Evolutionary conservation across 306 rosid species (phyloP).

Genomic region (Adenanthera pavonina): DNA sequence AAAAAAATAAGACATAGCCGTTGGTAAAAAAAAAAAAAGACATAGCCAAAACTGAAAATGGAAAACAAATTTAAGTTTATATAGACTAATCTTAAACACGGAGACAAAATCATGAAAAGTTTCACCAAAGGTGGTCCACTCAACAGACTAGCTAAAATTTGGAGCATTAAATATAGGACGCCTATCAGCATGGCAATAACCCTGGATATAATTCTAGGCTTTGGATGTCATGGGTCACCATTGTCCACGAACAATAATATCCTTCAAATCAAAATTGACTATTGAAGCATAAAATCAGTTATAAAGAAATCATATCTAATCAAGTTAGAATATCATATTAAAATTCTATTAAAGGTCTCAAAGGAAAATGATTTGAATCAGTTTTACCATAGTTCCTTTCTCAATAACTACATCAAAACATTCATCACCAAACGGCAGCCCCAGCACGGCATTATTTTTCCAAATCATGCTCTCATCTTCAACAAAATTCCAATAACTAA

Average conservation of each 20-base stretch:
- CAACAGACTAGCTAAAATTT: conserved; percentile 88
- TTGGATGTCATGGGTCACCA: conserved; percentile 95
- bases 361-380: conserved; percentile 34
- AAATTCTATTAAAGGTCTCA: conserved; percentile 26
- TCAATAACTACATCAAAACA: conserved; percentile 89
- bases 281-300: background rate
- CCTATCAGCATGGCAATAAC: conserved; percentile 83
- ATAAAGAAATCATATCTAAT: conserved; percentile 11
- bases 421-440: conserved; percentile 80
- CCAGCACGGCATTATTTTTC: conserved; percentile 66
- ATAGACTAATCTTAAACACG: conserved; percentile 61
- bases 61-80: background rate
- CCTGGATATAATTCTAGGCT: conserved; percentile 66
- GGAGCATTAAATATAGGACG: conserved; percentile 77
- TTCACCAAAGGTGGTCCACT: conserved; percentile 87
- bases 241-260: conserved; percentile 89
- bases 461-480: too few species aligned
- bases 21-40: too few species aligned
- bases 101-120: conserved; percentile 89
- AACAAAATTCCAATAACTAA: too few species aligned
- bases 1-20: too few species aligned
- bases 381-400: conserved; percentile 94
- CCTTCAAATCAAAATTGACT: conserved; percentile 58
- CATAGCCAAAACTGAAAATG: too few species aligned
- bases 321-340: conserved; percentile 30